Conservation (phyloP, 495 filamentous ascomycete genomes). For the Schizothecium vesticola region DNA sequence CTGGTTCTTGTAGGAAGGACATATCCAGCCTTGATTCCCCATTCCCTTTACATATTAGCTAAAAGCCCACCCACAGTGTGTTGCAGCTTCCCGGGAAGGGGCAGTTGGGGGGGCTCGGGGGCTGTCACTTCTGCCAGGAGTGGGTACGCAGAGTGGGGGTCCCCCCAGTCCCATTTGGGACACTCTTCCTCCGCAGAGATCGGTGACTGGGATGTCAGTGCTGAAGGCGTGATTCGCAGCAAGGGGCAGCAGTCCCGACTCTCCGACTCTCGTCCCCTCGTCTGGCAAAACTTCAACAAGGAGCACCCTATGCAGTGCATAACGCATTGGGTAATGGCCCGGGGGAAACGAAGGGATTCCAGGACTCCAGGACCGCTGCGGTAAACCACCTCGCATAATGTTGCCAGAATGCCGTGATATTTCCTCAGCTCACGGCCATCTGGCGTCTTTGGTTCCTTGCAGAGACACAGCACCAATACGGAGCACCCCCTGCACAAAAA, state of each 20-base stretch:
- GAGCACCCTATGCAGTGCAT: background rate
- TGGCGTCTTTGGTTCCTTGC: background rate
- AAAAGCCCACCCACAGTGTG: constrained; percentile 13
- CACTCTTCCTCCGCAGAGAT: background rate
- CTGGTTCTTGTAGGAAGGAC: constrained; percentile 17
- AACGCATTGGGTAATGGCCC: background rate
- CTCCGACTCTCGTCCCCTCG: background rate
- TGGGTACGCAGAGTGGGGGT: constrained; percentile 3
- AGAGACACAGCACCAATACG: background rate
- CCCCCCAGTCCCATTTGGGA: background rate
- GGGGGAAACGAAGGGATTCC: background rate
- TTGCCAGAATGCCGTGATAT: constrained; percentile 35
- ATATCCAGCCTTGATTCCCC: constrained; percentile 9
- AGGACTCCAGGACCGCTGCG: constrained; percentile 10
- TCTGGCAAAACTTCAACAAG: background rate
- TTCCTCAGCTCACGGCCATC: constrained; percentile 13
- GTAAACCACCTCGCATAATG: constrained; percentile 20
- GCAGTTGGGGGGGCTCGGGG: constrained; percentile 16
- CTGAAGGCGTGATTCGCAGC: background rate
- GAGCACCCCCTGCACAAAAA: background rate
- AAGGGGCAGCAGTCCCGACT: background rate
- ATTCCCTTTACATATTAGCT: constrained; percentile 14
- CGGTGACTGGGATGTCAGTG: background rate
- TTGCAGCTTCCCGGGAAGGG: constrained; percentile 20
- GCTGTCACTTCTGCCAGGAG: constrained; percentile 5